Conservation (phyloP, 768 basidiomycete species). For the Boletus fagicola region DNA sequence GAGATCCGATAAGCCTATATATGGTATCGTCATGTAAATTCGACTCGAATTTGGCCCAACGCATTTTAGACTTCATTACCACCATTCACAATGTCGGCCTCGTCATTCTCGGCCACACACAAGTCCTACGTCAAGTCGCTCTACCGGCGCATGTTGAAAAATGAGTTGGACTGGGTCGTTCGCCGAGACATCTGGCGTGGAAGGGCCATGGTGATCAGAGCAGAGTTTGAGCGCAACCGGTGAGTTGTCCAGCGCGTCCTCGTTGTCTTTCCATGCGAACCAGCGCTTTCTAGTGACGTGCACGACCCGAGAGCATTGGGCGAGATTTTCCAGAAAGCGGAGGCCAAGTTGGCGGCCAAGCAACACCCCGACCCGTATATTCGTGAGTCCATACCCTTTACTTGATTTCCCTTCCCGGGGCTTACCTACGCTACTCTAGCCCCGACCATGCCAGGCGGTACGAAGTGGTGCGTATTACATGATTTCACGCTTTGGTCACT, state of each 20-base stretch:
- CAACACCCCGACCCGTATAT: conserved; percentile 93
- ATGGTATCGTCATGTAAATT: conserved; percentile 17
- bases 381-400: conserved; percentile 52
- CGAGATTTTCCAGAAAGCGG: conserved; percentile 73
- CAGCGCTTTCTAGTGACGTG: conserved; percentile 55
- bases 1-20: conserved; percentile 9
- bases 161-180: conserved; percentile 88
- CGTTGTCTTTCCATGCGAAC: neutral
- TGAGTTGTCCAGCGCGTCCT: conserved; percentile 34
- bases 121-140: conserved; percentile 87
- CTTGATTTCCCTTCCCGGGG: neutral
- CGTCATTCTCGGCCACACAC: conserved; percentile 72
- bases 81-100: conserved; percentile 45
- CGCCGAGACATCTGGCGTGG: conserved; percentile 83
- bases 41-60: neutral
- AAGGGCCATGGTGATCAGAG: conserved; percentile 82
- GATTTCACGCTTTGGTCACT: neutral
- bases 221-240: conserved; percentile 93
- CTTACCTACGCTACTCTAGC: conserved; percentile 43
- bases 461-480: conserved; percentile 77
- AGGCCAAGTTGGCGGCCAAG: conserved; percentile 62
- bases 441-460: conserved; percentile 81
- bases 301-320: conserved; percentile 82
- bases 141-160: conserved; percentile 83
- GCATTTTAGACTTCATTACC: neutral